Evolutionary conservation across 208 protist genomes (phyloP).

Genomic region (Leishmania turanica): DNA sequence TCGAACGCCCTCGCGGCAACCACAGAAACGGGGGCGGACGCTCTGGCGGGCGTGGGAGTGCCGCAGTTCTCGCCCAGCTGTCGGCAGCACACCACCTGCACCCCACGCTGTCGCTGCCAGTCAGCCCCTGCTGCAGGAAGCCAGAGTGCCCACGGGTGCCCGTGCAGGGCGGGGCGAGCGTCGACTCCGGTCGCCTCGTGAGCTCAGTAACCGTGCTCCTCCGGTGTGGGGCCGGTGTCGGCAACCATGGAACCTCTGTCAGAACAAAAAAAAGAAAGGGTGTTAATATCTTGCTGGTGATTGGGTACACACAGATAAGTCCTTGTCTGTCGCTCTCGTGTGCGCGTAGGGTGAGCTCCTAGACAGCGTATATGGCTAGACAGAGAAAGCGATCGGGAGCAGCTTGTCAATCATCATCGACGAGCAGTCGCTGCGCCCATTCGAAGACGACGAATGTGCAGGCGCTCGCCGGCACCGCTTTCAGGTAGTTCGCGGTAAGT

Average conservation of each 20-base stretch:
- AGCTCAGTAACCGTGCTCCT: neutral
- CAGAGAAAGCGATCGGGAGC: neutral
- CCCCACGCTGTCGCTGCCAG: neutral
- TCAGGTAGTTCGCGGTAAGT: conserved; percentile 90
- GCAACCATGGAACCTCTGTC: neutral
- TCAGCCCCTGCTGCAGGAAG: neutral
- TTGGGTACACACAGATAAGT: neutral
- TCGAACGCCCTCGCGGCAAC: neutral
- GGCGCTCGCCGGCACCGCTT: conserved; percentile 84
- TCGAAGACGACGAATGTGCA: conserved; percentile 92
- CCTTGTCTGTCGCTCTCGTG: neutral
- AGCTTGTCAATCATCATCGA: conserved; percentile 60
- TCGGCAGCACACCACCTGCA: neutral
- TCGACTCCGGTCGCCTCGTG: neutral
- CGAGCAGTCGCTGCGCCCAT: conserved; percentile 58
- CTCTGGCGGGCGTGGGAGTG: neutral
- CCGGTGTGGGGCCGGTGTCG: neutral
- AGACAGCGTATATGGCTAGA: neutral
- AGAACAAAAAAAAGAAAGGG: neutral
- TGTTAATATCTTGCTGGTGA: neutral
- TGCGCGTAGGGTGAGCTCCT: neutral
- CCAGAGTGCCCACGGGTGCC: neutral
- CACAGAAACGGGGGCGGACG: neutral
- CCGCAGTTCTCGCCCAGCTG: neutral
- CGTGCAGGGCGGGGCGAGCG: neutral